Evolutionary conservation across 164 flowering plant species (phyloP), one percentile per base, ranked within the genome.

Genomic region (Liquidambar formosana): DNA sequence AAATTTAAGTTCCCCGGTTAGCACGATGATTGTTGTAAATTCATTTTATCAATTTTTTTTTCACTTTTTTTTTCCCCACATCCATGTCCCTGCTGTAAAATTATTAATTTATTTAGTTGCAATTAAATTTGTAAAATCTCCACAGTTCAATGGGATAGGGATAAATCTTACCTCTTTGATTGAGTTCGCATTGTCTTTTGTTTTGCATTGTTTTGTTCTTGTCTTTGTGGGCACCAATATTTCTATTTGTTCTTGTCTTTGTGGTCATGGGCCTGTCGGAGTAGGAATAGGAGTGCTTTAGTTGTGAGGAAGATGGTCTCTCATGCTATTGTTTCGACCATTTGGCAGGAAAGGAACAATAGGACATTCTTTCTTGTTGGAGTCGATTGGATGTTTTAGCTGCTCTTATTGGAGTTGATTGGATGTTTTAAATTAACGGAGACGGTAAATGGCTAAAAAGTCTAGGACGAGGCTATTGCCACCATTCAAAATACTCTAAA

Each of bases 231-330:
- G 70, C 69, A 22, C 60, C 47, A 41, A 48, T 48, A 19, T 46
- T 49, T 33, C 25, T 45, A 41, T 65, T 1, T n/a, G 59, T 66
- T 22, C 18, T 27, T 22, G 27, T 18, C 60, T 47, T 41, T 69
- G 68, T 75, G 78, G 71, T 26, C 46, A 67, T 52, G 57, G 21
- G 18, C 47, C 64, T 64, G 56, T n/a, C n/a, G n/a, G n/a, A n/a
- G n/a, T n/a, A n/a, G n/a, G n/a, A n/a, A n/a, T n/a, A n/a, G n/a
- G n/a, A n/a, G n/a, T n/a, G n/a, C n/a, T n/a, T n/a, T n/a, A n/a
- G n/a, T n/a, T n/a, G n/a, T n/a, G n/a, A n/a, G n/a, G n/a, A n/a
- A n/a, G n/a, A n/a, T n/a, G n/a, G n/a, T n/a, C n/a, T n/a, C n/a
- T n/a, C n/a, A n/a, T n/a, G n/a, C n/a, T n/a, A n/a, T n/a, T n/a